phyloP scores from a whole-genome alignment of 108 stramenopile genomes.

The Cyclotella distinguenda region DNA sequence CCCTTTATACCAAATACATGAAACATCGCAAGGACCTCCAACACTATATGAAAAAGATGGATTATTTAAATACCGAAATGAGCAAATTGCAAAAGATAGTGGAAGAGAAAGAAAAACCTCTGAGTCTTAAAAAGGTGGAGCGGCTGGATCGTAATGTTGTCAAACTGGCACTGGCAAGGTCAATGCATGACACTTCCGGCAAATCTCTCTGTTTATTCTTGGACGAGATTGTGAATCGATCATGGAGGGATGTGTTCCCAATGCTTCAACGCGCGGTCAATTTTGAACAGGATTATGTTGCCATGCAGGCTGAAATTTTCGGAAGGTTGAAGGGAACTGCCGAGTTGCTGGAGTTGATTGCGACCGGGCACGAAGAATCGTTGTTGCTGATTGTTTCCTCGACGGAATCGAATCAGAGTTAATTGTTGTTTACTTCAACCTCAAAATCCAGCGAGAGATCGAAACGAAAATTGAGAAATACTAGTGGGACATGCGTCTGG shows the following conservation, averaged over 20 bases:
- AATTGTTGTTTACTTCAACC: no score
- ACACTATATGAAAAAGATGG: constrained; percentile 43
- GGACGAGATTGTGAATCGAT: constrained; percentile 37
- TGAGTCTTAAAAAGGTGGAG: constrained; percentile 38
- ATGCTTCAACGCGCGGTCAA: constrained; percentile 27
- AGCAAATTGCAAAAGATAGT: constrained; percentile 1
- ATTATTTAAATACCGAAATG: constrained; percentile 21
- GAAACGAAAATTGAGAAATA: no score
- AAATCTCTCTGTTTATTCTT: constrained; percentile 27
- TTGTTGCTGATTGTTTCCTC: no score
- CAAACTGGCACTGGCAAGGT: constrained; percentile 35
- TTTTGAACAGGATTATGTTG: constrained; percentile 31
- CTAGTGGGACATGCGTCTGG: no score
- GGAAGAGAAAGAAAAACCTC: constrained; percentile 26
- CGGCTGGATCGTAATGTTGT: constrained; percentile 42
- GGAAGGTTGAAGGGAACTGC: constrained; percentile 5
- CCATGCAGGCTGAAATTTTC: constrained; percentile 30
- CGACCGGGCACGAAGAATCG: no score
- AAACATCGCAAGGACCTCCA: constrained; percentile 34
- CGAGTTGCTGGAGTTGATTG: constrained; percentile 15
- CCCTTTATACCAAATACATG: constrained; percentile 22
- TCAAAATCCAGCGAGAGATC: no score
- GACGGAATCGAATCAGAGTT: no score
- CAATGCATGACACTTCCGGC: constrained; percentile 39
- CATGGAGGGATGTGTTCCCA: constrained; percentile 47